Percentiles rank a stretch among this genome's conserved stretches.
phyloP scores from a whole-genome alignment of 495 filamentous ascomycete genomes.

The Aspergillus ellipticus region DNA sequence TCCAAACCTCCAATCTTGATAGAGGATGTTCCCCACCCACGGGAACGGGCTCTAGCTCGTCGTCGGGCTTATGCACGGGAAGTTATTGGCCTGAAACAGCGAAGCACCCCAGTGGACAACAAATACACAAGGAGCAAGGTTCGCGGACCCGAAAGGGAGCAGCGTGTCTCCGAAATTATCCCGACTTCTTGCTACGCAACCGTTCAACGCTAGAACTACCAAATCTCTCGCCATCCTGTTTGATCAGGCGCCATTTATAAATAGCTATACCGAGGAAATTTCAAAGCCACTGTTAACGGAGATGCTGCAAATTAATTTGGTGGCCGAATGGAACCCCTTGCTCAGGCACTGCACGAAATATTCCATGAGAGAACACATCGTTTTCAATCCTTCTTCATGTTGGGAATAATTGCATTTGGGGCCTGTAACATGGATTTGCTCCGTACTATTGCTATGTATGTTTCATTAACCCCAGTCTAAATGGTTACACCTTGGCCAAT shows the following conservation, averaged over 20 bases:
- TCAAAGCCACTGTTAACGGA: neutral
- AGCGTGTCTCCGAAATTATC: neutral
- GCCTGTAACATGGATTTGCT: neutral
- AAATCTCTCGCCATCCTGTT: neutral
- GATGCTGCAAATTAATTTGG: too few species aligned
- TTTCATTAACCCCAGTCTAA: neutral
- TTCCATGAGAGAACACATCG: neutral
- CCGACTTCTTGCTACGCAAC: neutral
- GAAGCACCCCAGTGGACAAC: neutral
- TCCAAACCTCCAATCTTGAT: neutral
- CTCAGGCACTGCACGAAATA: too few species aligned
- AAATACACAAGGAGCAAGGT: neutral
- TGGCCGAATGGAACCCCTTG: too few species aligned
- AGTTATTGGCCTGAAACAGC: neutral
- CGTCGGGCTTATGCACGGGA: neutral
- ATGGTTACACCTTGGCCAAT: neutral
- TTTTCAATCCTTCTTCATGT: neutral
- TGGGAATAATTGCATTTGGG: neutral
- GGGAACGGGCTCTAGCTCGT: neutral
- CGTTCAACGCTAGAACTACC: neutral
- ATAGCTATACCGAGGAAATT: neutral
- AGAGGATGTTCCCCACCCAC: neutral
- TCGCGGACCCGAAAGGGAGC: neutral
- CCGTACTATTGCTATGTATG: neutral
- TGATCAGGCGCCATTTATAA: neutral